Base-by-base conservation (phyloP, 2,329 filamentous ascomycete genomes). In the Ilyonectria mors-panacis region DNA sequence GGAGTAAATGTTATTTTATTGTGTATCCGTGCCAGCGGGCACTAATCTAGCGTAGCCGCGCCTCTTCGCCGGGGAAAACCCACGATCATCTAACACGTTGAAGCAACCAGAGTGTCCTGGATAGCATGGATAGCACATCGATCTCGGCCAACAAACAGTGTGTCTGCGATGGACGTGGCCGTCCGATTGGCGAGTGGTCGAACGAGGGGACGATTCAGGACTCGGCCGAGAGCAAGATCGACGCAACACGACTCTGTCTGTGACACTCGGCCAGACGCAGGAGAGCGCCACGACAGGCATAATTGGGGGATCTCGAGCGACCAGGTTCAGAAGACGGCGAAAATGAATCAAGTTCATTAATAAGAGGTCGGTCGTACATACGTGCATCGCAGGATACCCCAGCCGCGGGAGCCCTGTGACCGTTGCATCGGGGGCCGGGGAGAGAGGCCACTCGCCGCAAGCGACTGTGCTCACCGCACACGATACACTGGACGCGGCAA, bases 21-120 rank as follows among this genome's bases (percentile, higher is more conserved):
- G 17, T 26, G 35, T 21, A 62, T 26, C 63, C 53, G 44, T 63
- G 44, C 51, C n/a, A 30, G 19, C 58, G 63, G 63, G 63, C 53
- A 44, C 63, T 58, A 66, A 51, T 1, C 39, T 66, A 66, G 63
- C 45, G 63, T 37, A 51, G 53, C 63, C 63, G 45, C 39, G 53
- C 8, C 19, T 39, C 26, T 51, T 53, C 35, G 21, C 28, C 23
- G 44, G 44, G 33, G 15, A 19, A 42, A 42, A 42, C 6, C 8
- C 5, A 15, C 17, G 9, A 42, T 8, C 17, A n/a, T 8, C 39
- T 8, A 39, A 39, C 37, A 13, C 26, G 55, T 33, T 21, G 15
- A 33, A 55, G 15, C 47, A 64, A 19, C 61, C 28, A 45, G 26
- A 28, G 55, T 45, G 44, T 47, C 15, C 12, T 26, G 19, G 21